Conservation (phyloP, 1,284 basidiomycete genomes). For the Lentinula novae-zelandiae region DNA sequence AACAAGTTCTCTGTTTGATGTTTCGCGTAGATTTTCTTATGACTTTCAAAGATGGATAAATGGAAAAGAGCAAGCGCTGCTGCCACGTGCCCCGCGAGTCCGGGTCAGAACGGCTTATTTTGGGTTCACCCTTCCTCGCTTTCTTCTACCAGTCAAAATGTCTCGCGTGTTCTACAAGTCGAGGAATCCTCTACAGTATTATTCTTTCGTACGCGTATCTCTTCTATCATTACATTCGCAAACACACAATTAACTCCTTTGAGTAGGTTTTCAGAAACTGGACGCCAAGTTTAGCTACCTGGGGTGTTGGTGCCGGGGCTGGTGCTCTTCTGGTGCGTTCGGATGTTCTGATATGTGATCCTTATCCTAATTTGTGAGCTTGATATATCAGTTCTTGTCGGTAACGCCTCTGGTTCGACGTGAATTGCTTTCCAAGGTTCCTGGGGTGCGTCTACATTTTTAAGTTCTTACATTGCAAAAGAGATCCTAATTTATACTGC, state of each 20-base stretch:
- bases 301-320: constrained; percentile 67
- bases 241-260: constrained; percentile 21
- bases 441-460: constrained; percentile 42
- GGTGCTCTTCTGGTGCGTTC: constrained; percentile 60
- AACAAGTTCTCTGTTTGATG: too few relatives aligned
- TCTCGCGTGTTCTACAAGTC: constrained; percentile 12
- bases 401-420: constrained; percentile 65
- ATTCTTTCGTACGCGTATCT: constrained; percentile 18
- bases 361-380: constrained; percentile 2
- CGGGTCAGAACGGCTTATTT: not conserved
- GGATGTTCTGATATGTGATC: constrained; percentile 1
- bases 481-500: not conserved
- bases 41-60: not conserved
- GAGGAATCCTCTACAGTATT: constrained; percentile 12
- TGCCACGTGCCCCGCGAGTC: not conserved
- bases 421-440: constrained; percentile 54
- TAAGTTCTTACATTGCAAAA: not conserved
- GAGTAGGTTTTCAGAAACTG: constrained; percentile 35
- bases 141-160: constrained; percentile 11
- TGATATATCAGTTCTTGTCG: constrained; percentile 45
- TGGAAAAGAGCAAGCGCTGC: not conserved
- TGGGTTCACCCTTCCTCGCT: not conserved
- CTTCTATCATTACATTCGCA: not conserved
- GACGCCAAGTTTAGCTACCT: constrained; percentile 56
- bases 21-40: not conserved